These are phyloP conservation scores for Macrophomina pseudophaseolina DNA, from an alignment of 2,329 filamentous ascomycete genomes.

Conservation along the genomic window DNA sequence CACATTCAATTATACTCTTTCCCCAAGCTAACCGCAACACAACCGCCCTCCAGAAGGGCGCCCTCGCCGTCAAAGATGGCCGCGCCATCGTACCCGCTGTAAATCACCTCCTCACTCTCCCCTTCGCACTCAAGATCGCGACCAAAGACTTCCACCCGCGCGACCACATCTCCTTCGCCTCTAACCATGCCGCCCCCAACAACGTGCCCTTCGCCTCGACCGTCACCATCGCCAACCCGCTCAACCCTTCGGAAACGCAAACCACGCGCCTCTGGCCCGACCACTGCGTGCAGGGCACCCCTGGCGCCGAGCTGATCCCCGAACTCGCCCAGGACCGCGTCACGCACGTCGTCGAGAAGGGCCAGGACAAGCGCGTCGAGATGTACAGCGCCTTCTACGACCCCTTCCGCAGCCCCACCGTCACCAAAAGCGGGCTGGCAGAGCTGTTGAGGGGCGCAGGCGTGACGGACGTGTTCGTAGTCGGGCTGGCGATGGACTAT, in stretches of 20 bases:
- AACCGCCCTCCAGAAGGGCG: conserved; percentile 65
- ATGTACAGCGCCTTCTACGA: conserved; percentile 85
- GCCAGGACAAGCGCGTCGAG: conserved; percentile 73
- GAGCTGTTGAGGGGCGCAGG: conserved; percentile 59
- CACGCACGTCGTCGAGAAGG: conserved; percentile 75
- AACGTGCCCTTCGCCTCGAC: conserved; percentile 71
- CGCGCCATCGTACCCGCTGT: conserved; percentile 72
- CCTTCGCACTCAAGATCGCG: conserved; percentile 76
- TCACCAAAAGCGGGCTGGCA: conserved; percentile 67
- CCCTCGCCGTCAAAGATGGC: conserved; percentile 79
- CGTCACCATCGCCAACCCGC: conserved; percentile 69
- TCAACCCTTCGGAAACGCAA: conserved; percentile 67
- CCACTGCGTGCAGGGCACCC: conserved; percentile 80
- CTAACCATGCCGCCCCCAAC: conserved; percentile 69
- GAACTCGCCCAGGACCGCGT: conserved; percentile 59
- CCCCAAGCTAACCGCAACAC: conserved; percentile 24
- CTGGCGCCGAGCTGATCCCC: conserved; percentile 73
- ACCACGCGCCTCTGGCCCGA: conserved; percentile 80
- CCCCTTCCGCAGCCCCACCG: conserved; percentile 74
- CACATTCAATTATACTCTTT: neutral
- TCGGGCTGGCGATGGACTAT: conserved; percentile 86
- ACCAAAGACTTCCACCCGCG: conserved; percentile 92
- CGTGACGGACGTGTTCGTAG: conserved; percentile 82
- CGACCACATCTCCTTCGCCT: conserved; percentile 86
- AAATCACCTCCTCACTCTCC: conserved; percentile 74